Conservation (phyloP, 805 yeast genomes). For the Zygosaccharomyces gambellarensis region DNA sequence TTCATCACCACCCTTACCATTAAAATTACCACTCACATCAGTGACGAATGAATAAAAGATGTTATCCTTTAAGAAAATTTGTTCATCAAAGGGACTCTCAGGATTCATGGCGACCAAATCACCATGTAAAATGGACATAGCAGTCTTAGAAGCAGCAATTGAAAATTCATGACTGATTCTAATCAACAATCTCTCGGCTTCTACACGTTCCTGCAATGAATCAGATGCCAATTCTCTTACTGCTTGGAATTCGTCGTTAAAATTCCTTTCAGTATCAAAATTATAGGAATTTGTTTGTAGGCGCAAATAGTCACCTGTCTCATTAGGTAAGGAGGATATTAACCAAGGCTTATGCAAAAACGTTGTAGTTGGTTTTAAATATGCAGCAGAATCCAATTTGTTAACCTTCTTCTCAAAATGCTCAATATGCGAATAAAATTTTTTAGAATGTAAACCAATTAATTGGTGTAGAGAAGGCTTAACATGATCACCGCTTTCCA, state of each 20-base stretch:
- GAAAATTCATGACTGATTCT: conserved; percentile 74
- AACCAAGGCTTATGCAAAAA: conserved; percentile 76
- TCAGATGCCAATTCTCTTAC: conserved; percentile 64
- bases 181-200: conserved; percentile 70
- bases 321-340: conserved; percentile 28
- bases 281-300: conserved; percentile 43
- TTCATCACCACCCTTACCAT: conserved; percentile 67
- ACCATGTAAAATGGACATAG: conserved; percentile 68
- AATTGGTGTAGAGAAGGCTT: conserved; percentile 53
- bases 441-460: conserved; percentile 60
- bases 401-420: conserved; percentile 46
- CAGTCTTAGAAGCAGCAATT: conserved; percentile 70
- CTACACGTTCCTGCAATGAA: conserved; percentile 58
- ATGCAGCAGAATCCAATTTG: conserved; percentile 47
- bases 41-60: conserved; percentile 80
- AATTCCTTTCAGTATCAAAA: conserved; percentile 53
- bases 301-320: conserved; percentile 53
- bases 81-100: conserved; percentile 55
- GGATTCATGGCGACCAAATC: conserved; percentile 77
- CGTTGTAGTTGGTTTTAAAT: conserved; percentile 55
- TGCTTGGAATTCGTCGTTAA: conserved; percentile 88
- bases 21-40: conserved; percentile 55
- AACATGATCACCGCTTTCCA: conserved; percentile 17
- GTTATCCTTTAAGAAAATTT: conserved; percentile 72
- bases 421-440: conserved; percentile 49